A percentile compares a stretch with the other conserved stretches of the same genome.
phyloP scores from a whole-genome alignment of 345 rosid species.

The Eucalyptus sideroxylon region DNA sequence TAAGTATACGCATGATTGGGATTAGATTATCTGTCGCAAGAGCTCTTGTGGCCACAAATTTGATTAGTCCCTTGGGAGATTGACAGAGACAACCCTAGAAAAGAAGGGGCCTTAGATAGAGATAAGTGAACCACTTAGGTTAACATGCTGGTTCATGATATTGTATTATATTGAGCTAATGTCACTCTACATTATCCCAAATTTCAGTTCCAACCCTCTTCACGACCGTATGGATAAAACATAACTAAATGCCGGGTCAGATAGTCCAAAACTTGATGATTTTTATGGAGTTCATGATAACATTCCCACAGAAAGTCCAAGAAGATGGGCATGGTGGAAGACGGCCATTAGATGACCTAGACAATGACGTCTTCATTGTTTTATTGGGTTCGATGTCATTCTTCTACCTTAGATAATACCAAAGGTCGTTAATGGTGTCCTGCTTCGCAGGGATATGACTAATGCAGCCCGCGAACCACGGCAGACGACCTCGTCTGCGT shows the following conservation, averaged over 20 bases:
- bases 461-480: background rate
- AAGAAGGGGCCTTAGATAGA: background rate
- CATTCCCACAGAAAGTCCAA: background rate
- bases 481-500: background rate
- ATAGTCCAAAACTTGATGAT: background rate
- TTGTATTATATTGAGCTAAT: background rate
- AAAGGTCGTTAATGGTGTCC: background rate
- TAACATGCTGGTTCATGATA: background rate
- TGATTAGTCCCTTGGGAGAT: background rate
- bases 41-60: background rate
- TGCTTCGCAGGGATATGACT: background rate
- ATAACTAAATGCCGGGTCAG: background rate
- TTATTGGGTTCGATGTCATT: background rate
- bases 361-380: background rate
- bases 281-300: background rate
- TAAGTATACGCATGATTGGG: background rate
- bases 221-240: background rate
- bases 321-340: background rate
- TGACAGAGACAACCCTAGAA: background rate
- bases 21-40: background rate
- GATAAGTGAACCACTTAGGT: background rate
- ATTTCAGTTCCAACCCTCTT: background rate
- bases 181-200: background rate
- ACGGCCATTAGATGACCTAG: background rate
- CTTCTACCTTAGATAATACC: background rate